Percentiles rank a stretch among this genome's conserved stretches.
These are phyloP conservation scores for Alternaria viburni DNA, from an alignment of 2,329 filamentous ascomycete species.

Conservation along the genomic window DNA sequence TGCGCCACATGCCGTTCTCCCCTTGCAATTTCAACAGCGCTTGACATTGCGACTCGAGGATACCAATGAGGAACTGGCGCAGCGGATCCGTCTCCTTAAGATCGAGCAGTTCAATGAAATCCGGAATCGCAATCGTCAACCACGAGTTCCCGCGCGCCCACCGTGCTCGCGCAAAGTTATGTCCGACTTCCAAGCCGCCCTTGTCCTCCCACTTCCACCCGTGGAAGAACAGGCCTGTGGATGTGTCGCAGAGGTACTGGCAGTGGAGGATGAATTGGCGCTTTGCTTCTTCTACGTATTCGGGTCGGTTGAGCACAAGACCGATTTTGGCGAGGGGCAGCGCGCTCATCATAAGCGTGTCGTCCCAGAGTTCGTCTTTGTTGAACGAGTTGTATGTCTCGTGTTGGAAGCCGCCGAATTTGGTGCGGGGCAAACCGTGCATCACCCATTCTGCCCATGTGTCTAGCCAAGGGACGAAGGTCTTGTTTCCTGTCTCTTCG, in stretches of 20 bases:
- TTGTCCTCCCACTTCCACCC: slow-evolving; percentile 78
- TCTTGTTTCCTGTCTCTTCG: slow-evolving; percentile 71
- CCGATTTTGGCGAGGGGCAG: slow-evolving; percentile 82
- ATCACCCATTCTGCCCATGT: slow-evolving; percentile 84
- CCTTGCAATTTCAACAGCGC: slow-evolving; percentile 68
- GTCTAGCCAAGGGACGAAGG: slow-evolving; percentile 78
- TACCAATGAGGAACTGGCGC: slow-evolving; percentile 64
- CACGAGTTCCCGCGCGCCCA: slow-evolving; percentile 72
- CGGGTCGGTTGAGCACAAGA: slow-evolving; percentile 69
- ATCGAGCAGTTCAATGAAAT: slow-evolving; percentile 76
- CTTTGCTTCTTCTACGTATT: slow-evolving; percentile 80
- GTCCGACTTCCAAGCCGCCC: slow-evolving; percentile 56
- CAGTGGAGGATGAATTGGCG: slow-evolving; percentile 78
- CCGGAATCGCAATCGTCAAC: slow-evolving; percentile 83
- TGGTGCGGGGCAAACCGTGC: slow-evolving; percentile 74
- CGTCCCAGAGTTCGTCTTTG: slow-evolving; percentile 80
- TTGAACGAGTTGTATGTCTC: slow-evolving; percentile 75
- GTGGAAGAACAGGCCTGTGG: slow-evolving; percentile 78
- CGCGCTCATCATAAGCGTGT: slow-evolving; percentile 88
- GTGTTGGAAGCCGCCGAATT: slow-evolving; percentile 76
- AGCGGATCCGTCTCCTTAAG: slow-evolving; percentile 66
- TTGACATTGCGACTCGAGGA: slow-evolving; percentile 71
- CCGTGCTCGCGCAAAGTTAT: slow-evolving; percentile 63
- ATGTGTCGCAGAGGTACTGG: slow-evolving; percentile 77
- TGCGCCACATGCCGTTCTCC: slow-evolving; percentile 72